Conservation (phyloP, 1,284 basidiomycete species). For the Boletus sp. region DNA sequence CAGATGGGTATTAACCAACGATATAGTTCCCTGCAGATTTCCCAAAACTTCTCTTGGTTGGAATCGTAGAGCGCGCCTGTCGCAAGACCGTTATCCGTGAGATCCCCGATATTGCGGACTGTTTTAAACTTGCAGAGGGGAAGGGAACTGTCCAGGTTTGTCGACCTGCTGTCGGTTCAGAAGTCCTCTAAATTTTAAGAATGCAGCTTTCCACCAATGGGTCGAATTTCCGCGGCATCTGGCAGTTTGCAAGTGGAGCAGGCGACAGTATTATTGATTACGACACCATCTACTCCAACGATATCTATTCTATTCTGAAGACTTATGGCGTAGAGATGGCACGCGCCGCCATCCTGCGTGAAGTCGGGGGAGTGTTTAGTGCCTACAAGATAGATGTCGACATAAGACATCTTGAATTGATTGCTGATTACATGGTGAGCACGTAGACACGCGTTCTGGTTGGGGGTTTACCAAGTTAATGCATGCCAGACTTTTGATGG, state of each 20-base stretch:
- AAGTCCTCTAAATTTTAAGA: slow-evolving; percentile 3
- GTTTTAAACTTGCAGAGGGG: slow-evolving; percentile 59
- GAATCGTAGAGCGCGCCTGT: slow-evolving; percentile 85
- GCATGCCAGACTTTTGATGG: slow-evolving; percentile 85
- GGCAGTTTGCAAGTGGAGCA: slow-evolving; percentile 73
- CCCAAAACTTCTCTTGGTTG: slow-evolving; percentile 89
- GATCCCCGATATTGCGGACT: slow-evolving; percentile 81
- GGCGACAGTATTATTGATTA: slow-evolving; percentile 75
- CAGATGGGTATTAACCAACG: not conserved
- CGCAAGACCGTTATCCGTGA: slow-evolving; percentile 82
- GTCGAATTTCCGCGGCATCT: slow-evolving; percentile 89
- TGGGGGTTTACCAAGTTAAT: slow-evolving; percentile 7
- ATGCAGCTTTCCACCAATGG: slow-evolving; percentile 78
- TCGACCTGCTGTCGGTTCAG: not conserved
- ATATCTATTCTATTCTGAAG: slow-evolving; percentile 88
- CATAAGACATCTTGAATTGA: slow-evolving; percentile 90
- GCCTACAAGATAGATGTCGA: slow-evolving; percentile 98
- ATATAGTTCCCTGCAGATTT: slow-evolving; percentile 63
- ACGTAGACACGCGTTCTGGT: not conserved
- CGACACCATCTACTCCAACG: slow-evolving; percentile 88
- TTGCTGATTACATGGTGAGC: slow-evolving; percentile 97
- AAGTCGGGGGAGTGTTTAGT: slow-evolving; percentile 92
- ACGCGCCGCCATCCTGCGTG: slow-evolving; percentile 84
- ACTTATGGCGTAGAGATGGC: slow-evolving; percentile 99
- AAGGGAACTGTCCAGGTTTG: slow-evolving; percentile 52